A percentile compares a stretch with the other conserved stretches of the same genome.
phyloP scores from a whole-genome alignment of 805 yeast species.

The Starmerella lactis-condensi region DNA sequence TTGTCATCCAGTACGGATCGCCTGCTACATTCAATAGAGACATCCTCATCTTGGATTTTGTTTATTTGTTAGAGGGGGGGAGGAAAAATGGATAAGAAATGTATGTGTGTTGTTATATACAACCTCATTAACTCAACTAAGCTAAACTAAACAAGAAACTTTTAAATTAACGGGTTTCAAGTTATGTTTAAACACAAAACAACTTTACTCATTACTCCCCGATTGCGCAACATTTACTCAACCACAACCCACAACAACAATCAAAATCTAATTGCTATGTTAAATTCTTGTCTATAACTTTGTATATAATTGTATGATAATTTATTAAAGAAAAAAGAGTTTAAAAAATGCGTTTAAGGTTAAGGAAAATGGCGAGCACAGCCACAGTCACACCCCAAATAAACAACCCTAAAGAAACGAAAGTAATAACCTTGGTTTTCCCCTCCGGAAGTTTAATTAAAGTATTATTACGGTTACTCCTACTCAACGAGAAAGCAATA shows the following conservation, averaged over 20 bases:
- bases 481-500: conserved; percentile 58
- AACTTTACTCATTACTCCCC: no score
- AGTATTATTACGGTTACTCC: conserved; percentile 17
- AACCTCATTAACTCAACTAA: no score
- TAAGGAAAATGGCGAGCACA: conserved; percentile 39
- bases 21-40: conserved; percentile 34
- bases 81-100: background rate
- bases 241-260: background rate
- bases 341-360: conserved; percentile 8
- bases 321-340: background rate
- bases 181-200: no score
- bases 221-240: no score
- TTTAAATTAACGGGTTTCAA: background rate
- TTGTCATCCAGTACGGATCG: conserved; percentile 77
- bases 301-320: background rate
- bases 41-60: conserved; percentile 3
- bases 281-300: background rate
- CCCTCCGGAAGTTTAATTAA: conserved; percentile 6
- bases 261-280: background rate
- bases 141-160: background rate
- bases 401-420: conserved; percentile 36
- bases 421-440: conserved; percentile 15
- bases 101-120: background rate
- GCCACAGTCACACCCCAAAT: conserved; percentile 57
- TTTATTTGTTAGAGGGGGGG: background rate